These are phyloP conservation scores for Parsonsia alboflavescens DNA, from an alignment of 257 asterid genomes.

Conservation along the genomic window DNA sequence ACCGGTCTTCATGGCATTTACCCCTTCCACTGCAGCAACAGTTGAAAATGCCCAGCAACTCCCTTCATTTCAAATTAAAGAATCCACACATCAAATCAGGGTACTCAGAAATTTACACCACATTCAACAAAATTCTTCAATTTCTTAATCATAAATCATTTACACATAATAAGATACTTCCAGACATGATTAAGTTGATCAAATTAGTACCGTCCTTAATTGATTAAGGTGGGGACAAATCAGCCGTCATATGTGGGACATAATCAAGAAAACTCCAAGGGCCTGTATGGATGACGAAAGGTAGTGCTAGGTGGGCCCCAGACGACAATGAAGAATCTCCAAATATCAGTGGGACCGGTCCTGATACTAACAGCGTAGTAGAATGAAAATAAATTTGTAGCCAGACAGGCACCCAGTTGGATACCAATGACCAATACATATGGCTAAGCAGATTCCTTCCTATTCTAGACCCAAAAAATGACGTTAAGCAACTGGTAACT, in stretches of 20 bases:
- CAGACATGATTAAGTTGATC: too few species aligned
- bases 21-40: constrained; percentile 35
- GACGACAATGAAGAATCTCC: background rate
- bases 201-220: background rate
- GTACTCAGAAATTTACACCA: background rate
- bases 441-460: constrained; percentile 2
- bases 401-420: background rate
- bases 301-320: background rate
- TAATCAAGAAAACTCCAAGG: background rate
- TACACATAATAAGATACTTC: background rate
- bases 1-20: constrained; percentile 31
- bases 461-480: background rate
- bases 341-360: background rate
- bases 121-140: background rate
- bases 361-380: background rate
- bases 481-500: too few species aligned
- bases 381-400: background rate
- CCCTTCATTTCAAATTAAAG: constrained; percentile 24
- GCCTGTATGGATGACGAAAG: background rate
- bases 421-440: constrained; percentile 4
- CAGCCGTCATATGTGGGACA: background rate
- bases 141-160: background rate
- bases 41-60: constrained; percentile 55
- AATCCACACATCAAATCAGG: background rate
- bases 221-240: background rate